Base-by-base conservation (phyloP, 2,329 filamentous ascomycete species). In the Coniochaeta sp. region DNA sequence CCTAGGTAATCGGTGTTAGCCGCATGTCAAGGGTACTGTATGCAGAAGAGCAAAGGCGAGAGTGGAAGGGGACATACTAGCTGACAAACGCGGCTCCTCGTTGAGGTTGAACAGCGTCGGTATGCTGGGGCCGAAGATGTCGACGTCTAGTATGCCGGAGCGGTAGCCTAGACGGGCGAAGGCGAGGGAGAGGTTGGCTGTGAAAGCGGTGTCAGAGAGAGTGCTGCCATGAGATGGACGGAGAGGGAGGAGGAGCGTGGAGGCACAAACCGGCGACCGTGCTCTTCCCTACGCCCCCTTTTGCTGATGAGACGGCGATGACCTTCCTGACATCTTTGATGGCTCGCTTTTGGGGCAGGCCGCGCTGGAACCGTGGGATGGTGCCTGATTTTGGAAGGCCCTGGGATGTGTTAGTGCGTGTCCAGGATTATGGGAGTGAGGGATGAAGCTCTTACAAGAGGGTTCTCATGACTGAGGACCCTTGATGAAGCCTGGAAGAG, bases 261-360 rank as follows among this genome's bases (percentile, higher is more conserved):
- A 10, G 31, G 67, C 3, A 46, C 70, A 50, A 62, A 89, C 89
- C 87, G 53, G 92, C 86, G 42, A 97, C 84, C 7, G 94, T 99
- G 60, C 90, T 96, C 67, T 99, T 99, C 1, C 94, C 94, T 0
- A 99, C 94, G n/a, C 94, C 94, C 2, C 94, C 94, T 65, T 99
- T 99, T 13, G 94, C 94, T 1, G 91, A 97, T 4, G 91, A 96
- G 13, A 99, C 89, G n/a, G 91, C 91, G 53, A 99, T 82, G n/a
- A 96, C 84, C 66, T 95, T 96, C 58, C 83, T 81, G 22, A 99
- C 92, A 65, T 91, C 84, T 24, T 81, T 79, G 59, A 99, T 95
- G 60, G 82, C 84, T 57, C 89, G 82, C 62, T 87, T 85, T 60
- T 90, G 81, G 0, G 94, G 92, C 10, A 95, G 78, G 22, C 89